Evolutionary conservation across 352 stramenopile species (phyloP).

Genomic region (Pythium dissotocum): DNA sequence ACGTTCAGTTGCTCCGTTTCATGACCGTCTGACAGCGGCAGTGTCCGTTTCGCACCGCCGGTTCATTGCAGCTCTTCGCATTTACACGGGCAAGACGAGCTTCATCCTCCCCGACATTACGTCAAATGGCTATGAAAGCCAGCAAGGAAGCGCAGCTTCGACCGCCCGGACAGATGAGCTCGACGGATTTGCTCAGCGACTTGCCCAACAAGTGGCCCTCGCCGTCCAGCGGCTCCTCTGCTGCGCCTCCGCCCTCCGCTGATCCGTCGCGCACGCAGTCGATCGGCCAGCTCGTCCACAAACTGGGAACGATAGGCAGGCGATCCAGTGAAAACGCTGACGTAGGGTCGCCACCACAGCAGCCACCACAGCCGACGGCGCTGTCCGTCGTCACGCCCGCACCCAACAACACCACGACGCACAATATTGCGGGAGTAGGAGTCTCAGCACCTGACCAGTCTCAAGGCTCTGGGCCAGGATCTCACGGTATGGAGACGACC

Average conservation of each 20-base stretch:
- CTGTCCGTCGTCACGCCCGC: background rate
- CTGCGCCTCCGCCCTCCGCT: background rate
- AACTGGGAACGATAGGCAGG: background rate
- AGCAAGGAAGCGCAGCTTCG: slow-evolving; percentile 18
- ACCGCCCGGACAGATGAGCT: slow-evolving; percentile 24
- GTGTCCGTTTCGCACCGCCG: background rate
- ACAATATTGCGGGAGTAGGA: background rate
- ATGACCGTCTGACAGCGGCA: background rate
- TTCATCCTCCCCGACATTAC: background rate
- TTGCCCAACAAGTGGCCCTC: background rate
- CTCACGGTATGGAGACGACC: slow-evolving; percentile 1
- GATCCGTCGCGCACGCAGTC: slow-evolving; percentile 15
- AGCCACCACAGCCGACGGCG: background rate
- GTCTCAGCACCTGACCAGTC: background rate
- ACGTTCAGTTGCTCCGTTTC: background rate
- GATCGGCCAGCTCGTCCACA: slow-evolving; percentile 15
- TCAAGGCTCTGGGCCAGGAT: background rate
- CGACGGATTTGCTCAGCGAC: slow-evolving; percentile 15
- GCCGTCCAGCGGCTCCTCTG: background rate
- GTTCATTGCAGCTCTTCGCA: background rate
- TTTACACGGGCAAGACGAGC: background rate
- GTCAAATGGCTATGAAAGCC: background rate
- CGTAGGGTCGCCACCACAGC: background rate
- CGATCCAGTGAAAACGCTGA: background rate
- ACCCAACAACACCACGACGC: background rate